Base-by-base conservation (phyloP, 2,329 filamentous ascomycete species). In the Laburnicola sp. region DNA sequence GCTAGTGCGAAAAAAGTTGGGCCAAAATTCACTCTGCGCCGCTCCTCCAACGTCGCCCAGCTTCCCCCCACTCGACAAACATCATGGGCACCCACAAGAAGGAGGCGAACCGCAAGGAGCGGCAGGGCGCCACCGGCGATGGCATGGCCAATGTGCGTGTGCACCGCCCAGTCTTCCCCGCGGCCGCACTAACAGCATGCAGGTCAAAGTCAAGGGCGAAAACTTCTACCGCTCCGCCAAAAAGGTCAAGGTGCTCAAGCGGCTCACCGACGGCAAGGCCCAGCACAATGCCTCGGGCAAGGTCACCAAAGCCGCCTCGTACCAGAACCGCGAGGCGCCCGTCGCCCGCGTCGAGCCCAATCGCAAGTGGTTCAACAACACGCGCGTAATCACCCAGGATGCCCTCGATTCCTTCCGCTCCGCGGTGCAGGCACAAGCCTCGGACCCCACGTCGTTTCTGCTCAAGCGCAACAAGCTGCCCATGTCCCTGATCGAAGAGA, bases 291-390 rank as follows among this genome's bases (percentile, higher is more conserved):
- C 89, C 42, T 78, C 82, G 9, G 94, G 94, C 66, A 86, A 93
- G 65, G 88, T 99, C 70, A 88, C 87, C 48, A 86, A 94, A 75
- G 86, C 91, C 58, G 91, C 91, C 42, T 82, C 84, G 11, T 96
- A 85, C 75, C 92, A 97, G 77, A 91, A 87, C 53, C 82, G 85
- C 68, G 91, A 96, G 31, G 76, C 86, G 22, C 92, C 93, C 40
- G 84, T 82, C 53, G 94, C 93, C 61, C 84, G 92, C 60, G 89
- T 97, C 68, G 93, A 97, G 78, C 94, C 94, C 43, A 95, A 97
- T 76, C 83, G 94, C 67, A 95, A 95, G 77, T 99, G 94, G 94
- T 99, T 99, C 77, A 90, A 87, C 66, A 97, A 97, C 74, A 96
- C 93, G 30, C 81, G 94, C 66, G 85, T 87, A 38, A 96, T 97